phyloP scores from a whole-genome alignment of 1,284 basidiomycete species.

The Cryptococcus sp. region DNA sequence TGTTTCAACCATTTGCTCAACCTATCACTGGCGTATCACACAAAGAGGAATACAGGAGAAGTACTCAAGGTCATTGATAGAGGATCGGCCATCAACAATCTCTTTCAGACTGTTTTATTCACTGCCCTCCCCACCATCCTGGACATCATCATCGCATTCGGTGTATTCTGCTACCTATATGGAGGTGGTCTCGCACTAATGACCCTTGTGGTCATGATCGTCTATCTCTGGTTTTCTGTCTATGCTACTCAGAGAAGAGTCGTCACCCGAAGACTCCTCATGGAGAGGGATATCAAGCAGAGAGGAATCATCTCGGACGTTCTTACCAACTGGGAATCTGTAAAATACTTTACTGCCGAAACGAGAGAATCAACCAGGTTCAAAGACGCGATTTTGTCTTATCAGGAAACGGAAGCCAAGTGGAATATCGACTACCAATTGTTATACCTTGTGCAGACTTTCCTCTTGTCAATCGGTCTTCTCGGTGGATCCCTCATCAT shows the following conservation, averaged over 20 bases:
- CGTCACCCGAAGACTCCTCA: conserved; percentile 83
- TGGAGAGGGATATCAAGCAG: conserved; percentile 89
- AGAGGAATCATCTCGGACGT: conserved; percentile 93
- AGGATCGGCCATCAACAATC: conserved; percentile 96
- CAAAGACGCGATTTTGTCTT: conserved; percentile 75
- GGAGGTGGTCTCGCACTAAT: conserved; percentile 89
- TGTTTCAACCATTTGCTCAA: conserved; percentile 90
- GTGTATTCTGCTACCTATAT: conserved; percentile 76
- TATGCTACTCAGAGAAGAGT: conserved; percentile 78
- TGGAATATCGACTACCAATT: conserved; percentile 87
- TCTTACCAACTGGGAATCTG: conserved; percentile 95
- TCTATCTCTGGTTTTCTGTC: conserved; percentile 93
- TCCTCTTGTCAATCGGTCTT: conserved; percentile 86
- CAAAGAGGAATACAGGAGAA: conserved; percentile 92
- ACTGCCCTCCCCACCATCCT: conserved; percentile 89
- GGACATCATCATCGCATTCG: conserved; percentile 92
- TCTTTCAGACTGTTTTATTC: conserved; percentile 87
- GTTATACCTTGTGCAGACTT: conserved; percentile 88
- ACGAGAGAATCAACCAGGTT: conserved; percentile 81
- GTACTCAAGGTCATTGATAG: conserved; percentile 92
- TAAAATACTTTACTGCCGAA: conserved; percentile 99
- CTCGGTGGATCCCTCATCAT: conserved; percentile 92
- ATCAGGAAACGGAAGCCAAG: conserved; percentile 84
- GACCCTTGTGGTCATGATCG: conserved; percentile 73
- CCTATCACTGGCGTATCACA: conserved; percentile 86